A percentile compares a stretch with the other conserved stretches of the same genome.
Conservation (phyloP, 441 rosid species). For the Gossypium trilobum region DNA sequence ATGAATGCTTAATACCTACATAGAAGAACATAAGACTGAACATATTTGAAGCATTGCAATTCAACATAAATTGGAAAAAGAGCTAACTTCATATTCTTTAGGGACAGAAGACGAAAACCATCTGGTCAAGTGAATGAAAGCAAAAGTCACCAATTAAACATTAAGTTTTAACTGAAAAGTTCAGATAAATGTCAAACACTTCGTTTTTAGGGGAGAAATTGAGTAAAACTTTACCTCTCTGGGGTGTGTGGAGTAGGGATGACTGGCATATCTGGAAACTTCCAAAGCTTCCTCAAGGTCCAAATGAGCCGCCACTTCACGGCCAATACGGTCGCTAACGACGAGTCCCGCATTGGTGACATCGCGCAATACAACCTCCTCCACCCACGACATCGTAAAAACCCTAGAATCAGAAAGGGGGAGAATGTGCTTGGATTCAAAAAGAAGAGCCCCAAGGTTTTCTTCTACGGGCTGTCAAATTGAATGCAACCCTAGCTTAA, state of each 20-base stretch:
- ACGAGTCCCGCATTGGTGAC: constrained; percentile 69
- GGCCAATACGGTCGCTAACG: constrained; percentile 67
- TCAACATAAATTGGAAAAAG: not conserved
- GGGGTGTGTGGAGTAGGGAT: constrained; percentile 80
- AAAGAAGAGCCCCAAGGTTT: not conserved
- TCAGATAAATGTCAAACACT: not conserved
- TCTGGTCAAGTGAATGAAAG: not conserved
- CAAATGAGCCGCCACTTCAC: constrained; percentile 67
- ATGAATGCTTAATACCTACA: not conserved
- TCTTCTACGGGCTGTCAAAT: not conserved
- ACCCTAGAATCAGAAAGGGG: not conserved
- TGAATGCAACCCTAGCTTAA: not conserved
- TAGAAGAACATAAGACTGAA: not conserved
- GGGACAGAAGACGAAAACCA: not conserved
- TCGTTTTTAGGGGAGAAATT: not conserved
- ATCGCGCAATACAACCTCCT: constrained; percentile 75
- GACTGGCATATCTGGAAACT: constrained; percentile 86
- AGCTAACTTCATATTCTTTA: not conserved
- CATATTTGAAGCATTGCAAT: not conserved
- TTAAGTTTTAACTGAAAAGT: not conserved
- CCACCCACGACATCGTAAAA: constrained; percentile 53
- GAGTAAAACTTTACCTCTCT: constrained; percentile 47
- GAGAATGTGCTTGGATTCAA: not conserved
- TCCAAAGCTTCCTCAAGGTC: constrained; percentile 89
- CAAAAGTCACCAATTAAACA: not conserved